Base-by-base conservation (phyloP, 306 rosid species). In the Cucurbita pepo region DNA sequence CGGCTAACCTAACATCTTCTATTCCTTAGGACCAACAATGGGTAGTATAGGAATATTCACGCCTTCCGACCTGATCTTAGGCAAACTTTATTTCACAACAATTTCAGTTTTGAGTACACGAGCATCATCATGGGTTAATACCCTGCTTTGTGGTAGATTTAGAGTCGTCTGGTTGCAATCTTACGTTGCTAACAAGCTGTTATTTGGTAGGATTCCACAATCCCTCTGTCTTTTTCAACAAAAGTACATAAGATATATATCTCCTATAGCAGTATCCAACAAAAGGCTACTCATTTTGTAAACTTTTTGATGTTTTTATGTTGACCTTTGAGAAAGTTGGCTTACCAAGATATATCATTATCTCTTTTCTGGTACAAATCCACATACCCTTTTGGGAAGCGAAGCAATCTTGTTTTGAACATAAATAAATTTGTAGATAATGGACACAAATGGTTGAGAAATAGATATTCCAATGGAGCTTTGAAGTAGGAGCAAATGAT, bases 201-300 rank as follows among this genome's bases (percentile, higher is more conserved):
- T 14, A 34, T 69, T 69, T 50, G 74, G 74, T 51, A 51, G 51
- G 59, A 30, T 30, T 69, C 59, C 15, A 10, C 59, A 51, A 48
- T 51, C 74, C 34, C 16, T 51, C 16, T 69, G 48, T 69, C 58
- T 69, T 69, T 69, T 47, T 69, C 57, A 69, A 69, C 57, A 48
- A 47, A 69, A 45, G 22, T 25, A 25, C 43, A 45, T 47, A 25
- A 22, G 56, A 47, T 67, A 45, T 67, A 45, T 25, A 69, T 75
- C 86, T 77, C 81, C 83, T 38, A 59, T 62, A 72, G 73, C 13
- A 69, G 57, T 48, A 48, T 47, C 19, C 57, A 47, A 67, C 56
- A 67, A 15, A 25, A 47, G 7, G 6, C 54, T 67, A 14, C 48
- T 69, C 54, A 48, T 69, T 69, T 48, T 55, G 57, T 48, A 47